Evolutionary conservation across 305 asterid species (phyloP), one percentile per base, ranked within the genome.

Genomic region (Rubia balearica): DNA sequence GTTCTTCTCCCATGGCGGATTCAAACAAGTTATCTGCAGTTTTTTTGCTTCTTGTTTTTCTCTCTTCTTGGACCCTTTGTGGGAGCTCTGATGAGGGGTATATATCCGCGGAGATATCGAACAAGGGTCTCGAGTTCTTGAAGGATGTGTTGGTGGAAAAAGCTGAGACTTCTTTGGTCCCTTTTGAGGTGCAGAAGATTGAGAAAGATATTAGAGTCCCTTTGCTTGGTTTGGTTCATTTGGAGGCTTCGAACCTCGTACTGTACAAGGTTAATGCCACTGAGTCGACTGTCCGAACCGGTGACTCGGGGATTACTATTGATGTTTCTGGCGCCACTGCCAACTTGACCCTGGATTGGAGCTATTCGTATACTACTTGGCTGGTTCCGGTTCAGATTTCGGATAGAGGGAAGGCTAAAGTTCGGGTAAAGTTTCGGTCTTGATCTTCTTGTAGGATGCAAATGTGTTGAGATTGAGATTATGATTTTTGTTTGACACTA

Each of bases 281-380:
- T 67, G 81, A 87, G n/a, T 92, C 98, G 7, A 82, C 88, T 68
- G 78, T 87, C 49, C 80, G 75, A 81, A 51, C 84, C 69, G 97
- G 97, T 33, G 96, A 89, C 75, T 73, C 71, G 40, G 96, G 96
- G 40, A 77, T 89, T 8, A 75, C 86, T 57, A 76, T 94, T 6
- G 88, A 78, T 74, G 88, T 88, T 65, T 78, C 93, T 71, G 96
- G 90, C 2, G 96, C 97, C 49, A 89, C 91, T 12, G 99, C 95
- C 0, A 85, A 88, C 82, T 61, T 94, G 85, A 85, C 88, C 72
- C 68, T 88, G 94, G 74, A 79, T 71, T 94, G 99, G 99, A 73
- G 76, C 82, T 94, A 94, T 81, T 77, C 89, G 0, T 94, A 94
- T 80, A 81, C 75, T 22, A 77, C 79, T 65, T 88, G 92, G 96